These are phyloP conservation scores for Apodospora peruviana DNA, from an alignment of 495 filamentous ascomycete species.

Conservation along the genomic window DNA sequence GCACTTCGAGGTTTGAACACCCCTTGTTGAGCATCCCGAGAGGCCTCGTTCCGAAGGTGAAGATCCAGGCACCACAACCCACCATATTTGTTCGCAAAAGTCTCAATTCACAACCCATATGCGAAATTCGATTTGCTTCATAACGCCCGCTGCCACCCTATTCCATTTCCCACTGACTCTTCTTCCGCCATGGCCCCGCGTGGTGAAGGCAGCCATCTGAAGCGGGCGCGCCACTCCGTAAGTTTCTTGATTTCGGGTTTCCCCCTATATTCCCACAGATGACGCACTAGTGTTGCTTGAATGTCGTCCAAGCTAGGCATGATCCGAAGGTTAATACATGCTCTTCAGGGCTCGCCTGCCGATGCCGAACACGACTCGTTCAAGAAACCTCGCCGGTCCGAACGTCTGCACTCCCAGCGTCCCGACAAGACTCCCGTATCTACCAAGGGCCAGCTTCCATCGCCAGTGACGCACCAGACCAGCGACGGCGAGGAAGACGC, in stretches of 20 bases:
- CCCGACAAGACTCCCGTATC: slow-evolving; percentile 52
- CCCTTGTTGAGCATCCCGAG: background rate
- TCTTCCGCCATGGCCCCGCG: slow-evolving; percentile 45
- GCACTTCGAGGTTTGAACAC: background rate
- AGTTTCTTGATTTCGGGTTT: slow-evolving; percentile 9
- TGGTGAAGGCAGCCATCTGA: slow-evolving; percentile 50
- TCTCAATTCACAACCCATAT: slow-evolving; percentile 4
- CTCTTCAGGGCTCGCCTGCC: slow-evolving; percentile 38
- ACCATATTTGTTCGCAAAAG: slow-evolving; percentile 1
- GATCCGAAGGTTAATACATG: slow-evolving; percentile 24
- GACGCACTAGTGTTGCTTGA: slow-evolving; percentile 12
- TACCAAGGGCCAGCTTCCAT: slow-evolving; percentile 68
- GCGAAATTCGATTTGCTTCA: slow-evolving; percentile 3
- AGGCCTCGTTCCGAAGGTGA: slow-evolving; percentile 4
- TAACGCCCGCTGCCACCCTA: slow-evolving; percentile 1
- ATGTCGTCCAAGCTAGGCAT: slow-evolving; percentile 12
- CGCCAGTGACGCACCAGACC: slow-evolving; percentile 66
- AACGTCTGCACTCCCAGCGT: slow-evolving; percentile 48
- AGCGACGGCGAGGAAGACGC: slow-evolving; percentile 43
- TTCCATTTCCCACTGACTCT: slow-evolving; percentile 8
- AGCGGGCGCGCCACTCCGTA: slow-evolving; percentile 42
- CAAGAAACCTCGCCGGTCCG: slow-evolving; percentile 65
- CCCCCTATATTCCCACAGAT: too few species aligned
- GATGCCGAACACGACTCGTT: slow-evolving; percentile 39
- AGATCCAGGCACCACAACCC: slow-evolving; percentile 6